Evolutionary conservation across 352 stramenopile species (phyloP), one percentile per base, ranked within the genome.

Genomic region (Achlya hypogyna): DNA sequence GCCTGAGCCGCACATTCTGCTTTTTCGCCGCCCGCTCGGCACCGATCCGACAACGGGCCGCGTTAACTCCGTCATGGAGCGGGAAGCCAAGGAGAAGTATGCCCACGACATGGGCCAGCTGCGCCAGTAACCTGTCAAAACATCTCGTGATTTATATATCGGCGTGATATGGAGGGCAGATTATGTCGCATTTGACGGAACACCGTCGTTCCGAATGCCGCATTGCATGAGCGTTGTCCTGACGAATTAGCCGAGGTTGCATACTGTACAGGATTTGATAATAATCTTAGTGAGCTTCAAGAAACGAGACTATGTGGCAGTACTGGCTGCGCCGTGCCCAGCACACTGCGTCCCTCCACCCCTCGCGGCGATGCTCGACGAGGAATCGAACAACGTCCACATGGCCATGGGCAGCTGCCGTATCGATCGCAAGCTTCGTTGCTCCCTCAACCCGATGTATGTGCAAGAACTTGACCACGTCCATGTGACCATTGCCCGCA

Each of bases 1-100:
- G 89, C 97, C 97, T 0, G 97, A 99, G 78, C 97, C 96, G 51
- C 96, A 99, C 76, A 99, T 99, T 82, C 88, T 99, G 74, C 82
- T 99, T 60, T 99, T 99, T 76, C 88, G 96, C 83, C 87, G 97
- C 63, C 95, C 96, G 18, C 80, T 99, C 9, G 97, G 97, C 62
- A 99, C 96, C 20, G 97, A 99, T 83, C 95, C 95, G 28, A 89
- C 96, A 10, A 98, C 92, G 42, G 96, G 96, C 38, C 84, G 79
- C 35, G 86, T 99, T 25, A 95, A 99, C 77, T 74, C 89, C 2
- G 80, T 91, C 63, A 84, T 99, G 63, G 88, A 98, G 70, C 91
- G 91, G 38, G 82, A 98, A 75, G 96, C 96, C 35, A 97, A 97
- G 73, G 94, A 99, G 59, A 94, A 97, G 71, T 99, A 99, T 78